Evolutionary conservation across 352 stramenopile species (phyloP), one percentile per base, ranked within the genome.

Genomic region (Peronospora belbahrii): DNA sequence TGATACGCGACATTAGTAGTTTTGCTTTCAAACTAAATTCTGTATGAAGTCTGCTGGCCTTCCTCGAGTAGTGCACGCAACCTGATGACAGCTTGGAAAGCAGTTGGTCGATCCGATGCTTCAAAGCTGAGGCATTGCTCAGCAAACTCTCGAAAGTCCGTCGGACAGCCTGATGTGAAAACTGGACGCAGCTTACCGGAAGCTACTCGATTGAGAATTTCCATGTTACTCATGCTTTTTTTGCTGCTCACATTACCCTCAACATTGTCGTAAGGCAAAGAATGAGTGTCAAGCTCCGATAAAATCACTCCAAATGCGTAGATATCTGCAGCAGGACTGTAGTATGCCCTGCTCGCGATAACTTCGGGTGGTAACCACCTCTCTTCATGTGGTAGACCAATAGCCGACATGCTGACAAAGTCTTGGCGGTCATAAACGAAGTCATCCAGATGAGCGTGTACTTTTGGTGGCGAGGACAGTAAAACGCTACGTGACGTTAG

Each of bases 1-100:
- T 84, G 84, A 52, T 92, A 71, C 11, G 71, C 63, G 11, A 74
- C 64, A 62, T 95, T 82, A 11, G 69, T 66, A 31, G 67, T 64
- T 45, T 71, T 49, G 9, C 13, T 24, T 25, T 6, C 6, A 23
- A 14, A 3, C 42, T 50, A 57, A 11, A 62, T 11, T 7, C 24
- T 48, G 17, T 52, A 62, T 0, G 33, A 52, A 24, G 3, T 37
- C 7, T 31, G 40, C 28, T 28, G 44, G 8, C 48, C 34, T 52
- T 65, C 43, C 6, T 27, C 27, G 2, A 60, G 30, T 10, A 72
- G 14, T 8, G 55, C 52, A n/a, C 68, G 69, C 19, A 81, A 42
- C 20, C 54, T 53, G 19, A 74, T 73, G 14, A 65, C 66, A 28
- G 62, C 60, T 51, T 80, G 62, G 7, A 77, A 52, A 0, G 69